Base-by-base conservation (phyloP, 2,329 filamentous ascomycete species). In the Karstenula rhodostoma region DNA sequence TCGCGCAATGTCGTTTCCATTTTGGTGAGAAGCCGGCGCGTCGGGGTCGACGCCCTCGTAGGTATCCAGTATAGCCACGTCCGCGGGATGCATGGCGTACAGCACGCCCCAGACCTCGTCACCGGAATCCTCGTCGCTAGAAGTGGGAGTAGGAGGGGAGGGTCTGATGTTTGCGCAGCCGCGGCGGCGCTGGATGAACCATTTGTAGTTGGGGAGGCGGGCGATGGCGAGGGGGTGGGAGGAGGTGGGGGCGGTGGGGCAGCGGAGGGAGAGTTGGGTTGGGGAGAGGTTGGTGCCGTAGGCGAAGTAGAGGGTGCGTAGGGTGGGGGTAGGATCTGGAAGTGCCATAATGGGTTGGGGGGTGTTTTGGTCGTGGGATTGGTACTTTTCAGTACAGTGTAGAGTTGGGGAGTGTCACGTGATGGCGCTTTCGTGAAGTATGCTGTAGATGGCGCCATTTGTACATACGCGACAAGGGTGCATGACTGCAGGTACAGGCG, bases 301-400 rank as follows among this genome's bases (percentile, higher is more conserved):
- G n/a, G 56, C 56, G 49, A 58, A 58, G 40, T 58, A 58, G 37
- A 52, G 40, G 12, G 37, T 58, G 44, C 37, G 37, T 32, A 37
- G 17, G 37, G 22, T 19, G 25, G 12, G 7, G 10, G 32, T 33
- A 33, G 32, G 7, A 33, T 33, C 32, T n/a, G n/a, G n/a, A n/a
- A n/a, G n/a, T n/a, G n/a, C n/a, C n/a, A n/a, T n/a, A n/a, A n/a
- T n/a, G n/a, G n/a, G n/a, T n/a, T n/a, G n/a, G n/a, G n/a, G n/a
- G n/a, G 32, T 33, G 32, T 7, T 33, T 7, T 33, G 7, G 12
- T 33, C 12, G 32, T 33, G 33, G 43, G 29, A 4, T 29, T 4
- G 4, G 27, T 8, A 8, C 27, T 29, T 29, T 4, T 8, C 4
- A 29, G 27, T 29, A 8, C 27, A 4, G 27, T 29, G 27, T 23